A percentile compares a stretch with the other conserved stretches of the same genome.
These are phyloP conservation scores for Singerocomus rubriflavus DNA, from an alignment of 1,284 basidiomycete genomes.

Conservation along the genomic window DNA sequence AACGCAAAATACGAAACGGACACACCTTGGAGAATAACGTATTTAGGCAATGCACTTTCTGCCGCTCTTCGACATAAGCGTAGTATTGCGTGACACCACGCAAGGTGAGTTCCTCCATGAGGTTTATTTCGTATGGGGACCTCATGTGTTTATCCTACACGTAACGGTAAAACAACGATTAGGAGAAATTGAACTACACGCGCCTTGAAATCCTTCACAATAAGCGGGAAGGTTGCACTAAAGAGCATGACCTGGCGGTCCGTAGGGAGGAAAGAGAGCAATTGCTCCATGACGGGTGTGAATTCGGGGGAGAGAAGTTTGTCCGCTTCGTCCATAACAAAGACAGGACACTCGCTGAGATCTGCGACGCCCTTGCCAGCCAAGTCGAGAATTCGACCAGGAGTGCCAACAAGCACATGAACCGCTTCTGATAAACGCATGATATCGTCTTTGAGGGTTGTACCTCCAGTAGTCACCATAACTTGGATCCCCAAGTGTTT, in stretches of 20 bases:
- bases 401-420: conserved; percentile 96
- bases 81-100: conserved; percentile 99
- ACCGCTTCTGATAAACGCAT: conserved; percentile 88
- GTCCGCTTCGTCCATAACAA: conserved; percentile 99
- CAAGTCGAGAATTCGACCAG: conserved; percentile 93
- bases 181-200: conserved; percentile 17
- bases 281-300: conserved; percentile 96
- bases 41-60: conserved; percentile 99
- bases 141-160: conserved; percentile 96
- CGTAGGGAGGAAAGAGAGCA: conserved; percentile 82
- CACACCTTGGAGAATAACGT: conserved; percentile 92
- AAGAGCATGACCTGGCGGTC: conserved; percentile 98
- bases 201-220: conserved; percentile 98
- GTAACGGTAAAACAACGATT: conserved; percentile 1
- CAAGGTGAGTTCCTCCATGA: conserved; percentile 99
- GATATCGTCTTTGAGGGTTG: conserved; percentile 97
- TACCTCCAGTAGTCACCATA: conserved; percentile 99
- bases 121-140: conserved; percentile 95
- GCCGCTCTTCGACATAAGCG: conserved; percentile 97
- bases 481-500: conserved; percentile 95
- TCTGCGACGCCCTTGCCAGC: conserved; percentile 94
- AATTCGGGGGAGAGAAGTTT: conserved; percentile 98
- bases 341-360: conserved; percentile 91
- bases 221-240: conserved; percentile 98
- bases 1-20: conserved; percentile 1